These are phyloP conservation scores for Geosmithia flava DNA, from an alignment of 2,329 filamentous ascomycete species.

Conservation along the genomic window DNA sequence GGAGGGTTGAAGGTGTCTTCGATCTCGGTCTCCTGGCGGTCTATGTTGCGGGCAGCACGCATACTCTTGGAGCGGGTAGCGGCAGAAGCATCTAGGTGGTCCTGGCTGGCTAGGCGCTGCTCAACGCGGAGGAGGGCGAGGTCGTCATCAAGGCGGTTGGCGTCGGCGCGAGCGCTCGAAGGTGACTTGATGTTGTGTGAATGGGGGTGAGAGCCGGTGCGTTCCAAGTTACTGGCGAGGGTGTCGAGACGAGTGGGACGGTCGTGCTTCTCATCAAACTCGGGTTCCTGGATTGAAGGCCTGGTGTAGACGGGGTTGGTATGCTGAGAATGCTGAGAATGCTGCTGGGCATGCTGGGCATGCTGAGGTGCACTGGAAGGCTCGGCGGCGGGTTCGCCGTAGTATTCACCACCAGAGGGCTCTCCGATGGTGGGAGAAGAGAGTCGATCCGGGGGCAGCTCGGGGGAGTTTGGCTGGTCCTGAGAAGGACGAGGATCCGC, in stretches of 20 bases:
- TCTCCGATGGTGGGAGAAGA: background rate
- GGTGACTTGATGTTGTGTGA: conserved; percentile 4
- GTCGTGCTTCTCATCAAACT: background rate
- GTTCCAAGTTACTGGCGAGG: background rate
- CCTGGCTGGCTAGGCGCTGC: conserved; percentile 29
- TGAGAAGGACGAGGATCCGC: background rate
- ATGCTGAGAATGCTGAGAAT: too few species aligned
- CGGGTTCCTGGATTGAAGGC: background rate
- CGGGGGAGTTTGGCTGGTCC: background rate
- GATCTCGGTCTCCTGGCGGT: conserved; percentile 17
- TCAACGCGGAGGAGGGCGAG: conserved; percentile 36
- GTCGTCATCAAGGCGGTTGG: conserved; percentile 30
- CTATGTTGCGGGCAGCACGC: background rate
- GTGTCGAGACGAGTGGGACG: background rate
- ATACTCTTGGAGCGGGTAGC: conserved; percentile 11
- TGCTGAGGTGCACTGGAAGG: background rate
- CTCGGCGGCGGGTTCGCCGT: background rate
- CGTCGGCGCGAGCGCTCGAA: conserved; percentile 15
- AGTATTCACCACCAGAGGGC: background rate
- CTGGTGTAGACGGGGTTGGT: too few species aligned
- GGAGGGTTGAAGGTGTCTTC: conserved; percentile 34
- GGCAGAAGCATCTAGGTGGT: conserved; percentile 11
- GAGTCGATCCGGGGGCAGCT: background rate
- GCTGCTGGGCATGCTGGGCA: too few species aligned
- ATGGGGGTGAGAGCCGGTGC: conserved; percentile 8